A percentile compares a stretch with the other conserved stretches of the same genome.
Evolutionary conservation across 1,284 basidiomycete species (phyloP).

Genomic region (Xerocomus amazonicus): DNA sequence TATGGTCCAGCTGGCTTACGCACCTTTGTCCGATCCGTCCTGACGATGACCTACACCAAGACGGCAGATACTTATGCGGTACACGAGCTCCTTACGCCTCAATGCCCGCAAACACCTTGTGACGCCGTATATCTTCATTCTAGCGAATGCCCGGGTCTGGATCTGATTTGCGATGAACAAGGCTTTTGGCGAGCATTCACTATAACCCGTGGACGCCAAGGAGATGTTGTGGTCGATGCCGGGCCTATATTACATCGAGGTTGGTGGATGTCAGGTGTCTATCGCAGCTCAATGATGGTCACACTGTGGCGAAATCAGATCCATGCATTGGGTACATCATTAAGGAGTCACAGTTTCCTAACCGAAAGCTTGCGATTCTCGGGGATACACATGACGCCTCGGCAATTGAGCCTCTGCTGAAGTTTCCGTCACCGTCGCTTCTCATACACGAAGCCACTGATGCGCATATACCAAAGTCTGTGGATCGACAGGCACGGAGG

Average conservation of each 20-base stretch:
- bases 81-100: conserved; percentile 71
- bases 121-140: conserved; percentile 50
- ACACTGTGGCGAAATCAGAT: conserved; percentile 45
- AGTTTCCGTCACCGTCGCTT: conserved; percentile 45
- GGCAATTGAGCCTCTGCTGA: conserved; percentile 52
- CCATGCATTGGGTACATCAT: conserved; percentile 83
- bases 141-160: conserved; percentile 66
- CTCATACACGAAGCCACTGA: conserved; percentile 86
- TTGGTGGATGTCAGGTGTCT: conserved; percentile 33
- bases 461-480: conserved; percentile 59
- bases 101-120: conserved; percentile 51
- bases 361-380: conserved; percentile 49
- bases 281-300: conserved; percentile 1
- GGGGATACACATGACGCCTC: conserved; percentile 70
- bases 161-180: conserved; percentile 59
- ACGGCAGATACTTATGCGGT: conserved; percentile 71
- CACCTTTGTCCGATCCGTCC: conserved; percentile 67
- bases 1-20: conserved; percentile 86
- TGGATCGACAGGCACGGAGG: conserved; percentile 48
- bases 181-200: conserved; percentile 71
- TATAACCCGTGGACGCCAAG: conserved; percentile 32
- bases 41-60: conserved; percentile 66
- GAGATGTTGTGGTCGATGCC: conserved; percentile 63
- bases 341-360: conserved; percentile 51
- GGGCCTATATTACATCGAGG: conserved; percentile 82